Conservation (phyloP, 352 stramenopile species). For the Pythium aristosporum region DNA sequence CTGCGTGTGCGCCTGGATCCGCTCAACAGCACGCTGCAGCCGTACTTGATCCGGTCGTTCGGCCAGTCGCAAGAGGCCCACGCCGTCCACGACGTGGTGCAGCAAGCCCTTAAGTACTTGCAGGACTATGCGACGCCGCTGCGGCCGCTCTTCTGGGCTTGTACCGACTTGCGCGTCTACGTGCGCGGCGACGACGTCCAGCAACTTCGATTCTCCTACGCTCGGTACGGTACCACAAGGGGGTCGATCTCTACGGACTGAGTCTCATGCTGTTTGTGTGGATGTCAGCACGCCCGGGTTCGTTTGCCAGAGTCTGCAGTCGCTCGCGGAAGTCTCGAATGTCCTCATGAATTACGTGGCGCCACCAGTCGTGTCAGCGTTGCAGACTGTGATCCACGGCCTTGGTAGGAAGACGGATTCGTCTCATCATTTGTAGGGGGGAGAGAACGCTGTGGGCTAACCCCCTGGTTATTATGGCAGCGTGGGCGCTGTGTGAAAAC, state of each 20-base stretch:
- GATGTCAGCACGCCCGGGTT: constrained; percentile 46
- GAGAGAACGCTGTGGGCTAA: no score
- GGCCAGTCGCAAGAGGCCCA: constrained; percentile 62
- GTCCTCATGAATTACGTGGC: constrained; percentile 40
- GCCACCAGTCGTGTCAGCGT: constrained; percentile 34
- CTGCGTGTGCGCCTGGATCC: constrained; percentile 70
- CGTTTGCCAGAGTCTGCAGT: constrained; percentile 52
- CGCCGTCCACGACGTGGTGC: constrained; percentile 48
- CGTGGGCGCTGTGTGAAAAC: constrained; percentile 63
- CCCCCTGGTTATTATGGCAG: constrained; percentile 21
- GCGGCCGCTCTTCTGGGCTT: constrained; percentile 72
- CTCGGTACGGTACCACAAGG: constrained; percentile 30
- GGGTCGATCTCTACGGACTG: no score
- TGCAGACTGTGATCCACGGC: constrained; percentile 47
- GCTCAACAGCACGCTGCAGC: constrained; percentile 71
- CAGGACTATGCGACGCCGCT: constrained; percentile 56
- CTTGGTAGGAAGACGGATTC: constrained; percentile 13
- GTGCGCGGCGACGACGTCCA: constrained; percentile 46
- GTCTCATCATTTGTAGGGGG: no score
- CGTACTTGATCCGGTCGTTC: constrained; percentile 61
- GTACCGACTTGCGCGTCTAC: constrained; percentile 72
- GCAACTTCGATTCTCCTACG: constrained; percentile 54
- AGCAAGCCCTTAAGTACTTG: constrained; percentile 50
- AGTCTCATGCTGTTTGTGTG: neutral
- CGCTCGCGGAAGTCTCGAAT: constrained; percentile 41